These are phyloP conservation scores for Fusarium incarnatum DNA, from an alignment of 2,329 filamentous ascomycete species.

Conservation along the genomic window DNA sequence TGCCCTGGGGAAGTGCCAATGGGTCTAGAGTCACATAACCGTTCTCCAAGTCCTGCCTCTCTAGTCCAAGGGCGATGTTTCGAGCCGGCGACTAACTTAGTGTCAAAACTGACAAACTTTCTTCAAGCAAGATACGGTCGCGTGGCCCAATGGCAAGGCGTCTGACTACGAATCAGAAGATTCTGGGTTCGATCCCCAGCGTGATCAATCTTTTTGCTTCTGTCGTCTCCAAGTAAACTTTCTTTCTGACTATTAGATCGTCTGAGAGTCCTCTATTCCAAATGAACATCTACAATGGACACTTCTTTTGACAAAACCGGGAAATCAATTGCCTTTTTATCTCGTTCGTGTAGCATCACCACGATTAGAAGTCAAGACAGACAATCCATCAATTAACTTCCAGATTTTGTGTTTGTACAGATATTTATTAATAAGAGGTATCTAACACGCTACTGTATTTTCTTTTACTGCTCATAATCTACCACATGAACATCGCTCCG, in stretches of 20 bases:
- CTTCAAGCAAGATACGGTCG: constrained; percentile 5
- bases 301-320: no score
- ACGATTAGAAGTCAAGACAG: no score
- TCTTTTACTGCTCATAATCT: not conserved
- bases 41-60: not conserved
- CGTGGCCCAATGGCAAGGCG: constrained; percentile 51
- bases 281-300: no score
- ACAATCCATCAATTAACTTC: not conserved
- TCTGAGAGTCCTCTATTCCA: no score
- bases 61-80: not conserved
- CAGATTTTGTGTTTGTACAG: not conserved
- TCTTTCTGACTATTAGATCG: no score
- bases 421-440: no score
- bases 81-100: fast-evolving
- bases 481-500: not conserved
- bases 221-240: fast-evolving
- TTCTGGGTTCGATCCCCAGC: constrained; percentile 49
- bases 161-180: constrained; percentile 52
- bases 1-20: no score
- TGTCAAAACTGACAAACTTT: fast-evolving
- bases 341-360: no score
- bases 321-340: no score
- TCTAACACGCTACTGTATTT: not conserved
- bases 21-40: no score
- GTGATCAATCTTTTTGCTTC: constrained; percentile 30